Evolutionary conservation across 768 basidiomycete genomes (phyloP), one percentile per base, ranked within the genome.

Genomic region (Termitomyces sp.): DNA sequence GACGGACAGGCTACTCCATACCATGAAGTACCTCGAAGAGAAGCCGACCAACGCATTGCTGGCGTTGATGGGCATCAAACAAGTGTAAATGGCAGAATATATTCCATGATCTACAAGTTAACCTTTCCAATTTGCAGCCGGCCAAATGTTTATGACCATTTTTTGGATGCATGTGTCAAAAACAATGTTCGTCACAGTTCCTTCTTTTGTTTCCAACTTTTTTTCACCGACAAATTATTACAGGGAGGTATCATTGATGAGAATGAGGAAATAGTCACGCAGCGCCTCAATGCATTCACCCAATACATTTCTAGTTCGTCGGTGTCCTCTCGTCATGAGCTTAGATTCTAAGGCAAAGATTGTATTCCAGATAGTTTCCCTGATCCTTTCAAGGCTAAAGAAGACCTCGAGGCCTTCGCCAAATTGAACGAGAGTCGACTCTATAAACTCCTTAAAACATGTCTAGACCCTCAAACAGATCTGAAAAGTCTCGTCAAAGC

Each of bases 191-290:
- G 89, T 72, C n/a, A 28, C 32, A 48, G 52, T 56, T 23, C 11
- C 25, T 14, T 34, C n/a, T 28, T 35, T 42, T 23, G 28, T 55
- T 40, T 23, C 35, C n/a, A 32, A 12, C 25, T 11, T 6, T 21
- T 11, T 6, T 21, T 37, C 2, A 27, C 28, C 51, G 14, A 60
- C 27, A 63, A n/a, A n/a, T n/a, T 51, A 40, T 40, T 5, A 40
- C 59, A 97, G 94, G 94, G 94, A 1, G 96, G 96, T 0, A 79
- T 94, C 44, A 89, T 97, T 49, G 94, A 97, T 63, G 82, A 88
- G 59, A 77, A 93, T 59, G 90, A 91, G 64, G 88, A 89, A 44
- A 65, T 65, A 1, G 72, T 91, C 42, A 73, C 70, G 11, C 78
- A 76, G 16, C 77, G 76, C 48, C 74, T 97, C 32, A 80, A 81